phyloP scores from a whole-genome alignment of 495 filamentous ascomycete genomes.

The Penicillium coffeae region DNA sequence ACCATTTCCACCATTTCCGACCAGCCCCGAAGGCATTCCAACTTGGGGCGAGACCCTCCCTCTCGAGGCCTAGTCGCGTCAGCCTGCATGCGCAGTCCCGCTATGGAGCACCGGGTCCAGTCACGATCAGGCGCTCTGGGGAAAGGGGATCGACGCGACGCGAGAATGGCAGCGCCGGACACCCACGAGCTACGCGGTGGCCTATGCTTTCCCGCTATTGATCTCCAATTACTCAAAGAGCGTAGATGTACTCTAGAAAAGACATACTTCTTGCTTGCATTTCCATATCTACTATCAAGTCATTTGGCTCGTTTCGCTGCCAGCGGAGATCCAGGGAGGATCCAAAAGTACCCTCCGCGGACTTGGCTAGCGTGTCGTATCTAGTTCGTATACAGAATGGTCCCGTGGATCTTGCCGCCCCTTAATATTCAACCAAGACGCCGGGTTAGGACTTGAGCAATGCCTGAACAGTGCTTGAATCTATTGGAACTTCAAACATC shows the following conservation, averaged over 20 bases:
- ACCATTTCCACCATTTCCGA: constrained; percentile 17
- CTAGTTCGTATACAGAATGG: neutral
- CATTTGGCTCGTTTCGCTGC: too few relatives aligned
- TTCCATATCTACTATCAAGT: too few relatives aligned
- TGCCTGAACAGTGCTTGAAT: neutral
- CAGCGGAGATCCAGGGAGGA: too few relatives aligned
- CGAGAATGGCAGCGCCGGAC: neutral
- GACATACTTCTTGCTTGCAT: too few relatives aligned
- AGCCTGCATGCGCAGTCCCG: constrained; percentile 7
- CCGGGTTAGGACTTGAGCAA: too few relatives aligned
- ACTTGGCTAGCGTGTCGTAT: neutral
- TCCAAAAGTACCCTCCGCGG: too few relatives aligned
- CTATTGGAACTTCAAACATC: neutral
- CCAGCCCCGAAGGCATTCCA: constrained; percentile 21
- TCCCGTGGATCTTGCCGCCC: neutral
- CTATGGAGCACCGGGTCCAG: neutral
- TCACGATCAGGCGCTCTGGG: neutral
- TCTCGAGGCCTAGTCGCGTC: constrained; percentile 4
- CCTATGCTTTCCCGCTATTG: neutral
- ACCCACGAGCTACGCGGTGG: neutral
- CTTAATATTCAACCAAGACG: neutral
- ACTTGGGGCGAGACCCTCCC: constrained; percentile 7
- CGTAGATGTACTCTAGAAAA: too few relatives aligned
- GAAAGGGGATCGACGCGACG: neutral
- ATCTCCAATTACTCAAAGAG: too few relatives aligned